Base-by-base conservation (phyloP, 148 eudicot genomes). In the Cornus controversa region DNA sequence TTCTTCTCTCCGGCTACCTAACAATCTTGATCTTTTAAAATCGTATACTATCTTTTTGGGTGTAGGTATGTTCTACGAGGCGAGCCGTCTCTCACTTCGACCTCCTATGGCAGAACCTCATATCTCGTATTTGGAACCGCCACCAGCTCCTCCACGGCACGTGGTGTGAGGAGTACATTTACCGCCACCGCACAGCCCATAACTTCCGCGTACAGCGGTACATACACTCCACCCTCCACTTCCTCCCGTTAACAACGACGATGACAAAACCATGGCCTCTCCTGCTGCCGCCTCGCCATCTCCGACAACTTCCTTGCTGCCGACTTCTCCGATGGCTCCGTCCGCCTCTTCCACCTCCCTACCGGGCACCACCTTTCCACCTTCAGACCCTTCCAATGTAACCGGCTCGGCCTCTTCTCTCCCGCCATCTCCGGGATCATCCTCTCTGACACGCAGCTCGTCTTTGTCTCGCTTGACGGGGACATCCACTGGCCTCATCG, bases 61-160 rank as follows among this genome's bases (percentile, higher is more conserved):
- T 60, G 18, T 84, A 95, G 99, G 99, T 93, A 0, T 95, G 97
- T 75, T 78, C 93, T 2, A 93, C 96, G 27, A 93, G 99, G 99
- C 83, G 90, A 69, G 89, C 94, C 0, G 86, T 91, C 7, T 93
- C 99, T 1, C 83, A 80, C 3, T 95, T 97, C 8, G 90, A 90
- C 29, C 88, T 87, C 47, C 83, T 95, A 10, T 95, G 99, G 99
- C 96, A 88, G 42, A 89, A 82, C 73, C 96, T 95, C 3, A 88
- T 91, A 0, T 87, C 90, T 10, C 80, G 82, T 0, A 85, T 90
- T 7, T 95, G 99, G 99, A 88, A 90, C 62, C 73, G 78, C 10
- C 72, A 80, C 10, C 80, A 36, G 24, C 90, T 85, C 40, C 36
- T 64, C 29, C 90, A 81, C 37, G 70, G 77, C 66, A 77, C 92